Percentiles rank a stretch among this genome's conserved stretches.
Evolutionary conservation across 1,284 basidiomycete species (phyloP).

Genomic region (Sanghuangporus baumii): DNA sequence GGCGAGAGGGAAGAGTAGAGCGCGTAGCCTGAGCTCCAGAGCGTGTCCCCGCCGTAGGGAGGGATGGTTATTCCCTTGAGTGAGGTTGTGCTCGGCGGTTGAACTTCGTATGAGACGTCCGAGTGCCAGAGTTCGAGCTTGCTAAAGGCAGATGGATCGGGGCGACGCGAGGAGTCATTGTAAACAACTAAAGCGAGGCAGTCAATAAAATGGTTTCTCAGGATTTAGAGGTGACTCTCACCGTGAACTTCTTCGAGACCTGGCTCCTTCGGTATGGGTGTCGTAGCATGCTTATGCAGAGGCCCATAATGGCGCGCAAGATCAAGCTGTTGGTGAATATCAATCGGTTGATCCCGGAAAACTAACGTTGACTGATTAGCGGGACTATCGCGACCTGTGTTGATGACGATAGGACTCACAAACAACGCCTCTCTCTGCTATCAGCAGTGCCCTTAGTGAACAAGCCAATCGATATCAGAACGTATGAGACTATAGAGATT

Average conservation of each 20-base stretch:
- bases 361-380: slow-evolving; percentile 40
- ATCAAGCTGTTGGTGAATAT: slow-evolving; percentile 65
- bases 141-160: slow-evolving; percentile 65
- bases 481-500: background rate
- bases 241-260: slow-evolving; percentile 78
- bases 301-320: slow-evolving; percentile 72
- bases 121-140: slow-evolving; percentile 80
- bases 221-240: slow-evolving; percentile 30
- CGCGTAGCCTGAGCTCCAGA: slow-evolving; percentile 65
- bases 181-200: slow-evolving; percentile 48
- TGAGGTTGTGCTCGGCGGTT: slow-evolving; percentile 68
- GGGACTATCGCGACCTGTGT: background rate
- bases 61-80: slow-evolving; percentile 62
- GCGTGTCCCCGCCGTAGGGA: slow-evolving; percentile 62
- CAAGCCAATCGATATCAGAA: slow-evolving; percentile 11
- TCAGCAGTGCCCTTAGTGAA: slow-evolving; percentile 50
- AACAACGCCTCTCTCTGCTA: slow-evolving; percentile 65
- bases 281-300: slow-evolving; percentile 80
- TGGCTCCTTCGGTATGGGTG: slow-evolving; percentile 60
- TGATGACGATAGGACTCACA: slow-evolving; percentile 37
- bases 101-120: slow-evolving; percentile 75
- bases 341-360: slow-evolving; percentile 67
- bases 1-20: slow-evolving; percentile 68
- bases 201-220: slow-evolving; percentile 25
- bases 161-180: slow-evolving; percentile 62